A percentile compares a stretch with the other conserved stretches of the same genome.
These are phyloP conservation scores for Aspergillus bertholletiae DNA, from an alignment of 495 filamentous ascomycete genomes.

Conservation along the genomic window DNA sequence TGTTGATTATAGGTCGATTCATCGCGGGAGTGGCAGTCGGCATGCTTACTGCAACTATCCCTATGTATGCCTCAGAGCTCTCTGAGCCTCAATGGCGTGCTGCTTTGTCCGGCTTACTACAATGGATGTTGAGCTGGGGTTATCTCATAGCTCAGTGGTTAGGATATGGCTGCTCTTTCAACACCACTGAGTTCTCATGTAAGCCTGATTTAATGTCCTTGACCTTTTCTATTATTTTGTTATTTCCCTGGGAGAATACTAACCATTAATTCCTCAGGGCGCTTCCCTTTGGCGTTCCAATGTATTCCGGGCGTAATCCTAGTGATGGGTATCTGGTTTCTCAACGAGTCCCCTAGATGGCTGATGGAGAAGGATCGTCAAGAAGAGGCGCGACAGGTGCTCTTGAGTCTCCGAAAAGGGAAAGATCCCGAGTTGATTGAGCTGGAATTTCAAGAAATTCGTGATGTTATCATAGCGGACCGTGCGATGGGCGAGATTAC, in stretches of 20 bases:
- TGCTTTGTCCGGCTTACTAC: constrained; percentile 20
- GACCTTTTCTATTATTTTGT: not conserved
- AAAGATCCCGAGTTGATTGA: constrained; percentile 19
- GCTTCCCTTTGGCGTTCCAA: constrained; percentile 52
- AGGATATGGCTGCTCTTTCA: constrained; percentile 46
- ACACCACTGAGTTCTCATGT: constrained; percentile 42
- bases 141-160: constrained; percentile 45
- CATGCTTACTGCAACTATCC: constrained; percentile 42
- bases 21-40: constrained; percentile 46
- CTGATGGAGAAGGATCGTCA: constrained; percentile 62
- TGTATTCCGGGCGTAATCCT: constrained; percentile 44
- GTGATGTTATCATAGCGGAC: constrained; percentile 17
- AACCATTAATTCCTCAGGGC: constrained; percentile 17
- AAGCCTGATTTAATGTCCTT: not conserved
- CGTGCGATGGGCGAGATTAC: constrained; percentile 17
- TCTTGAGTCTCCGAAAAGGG: constrained; percentile 14
- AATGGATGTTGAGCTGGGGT: constrained; percentile 44
- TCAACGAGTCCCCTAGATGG: constrained; percentile 54
- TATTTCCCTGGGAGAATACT: not conserved
- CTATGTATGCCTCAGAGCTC: constrained; percentile 34
- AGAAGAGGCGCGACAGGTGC: constrained; percentile 49
- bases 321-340: constrained; percentile 50
- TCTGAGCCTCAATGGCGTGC: constrained; percentile 22
- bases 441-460: constrained; percentile 25
- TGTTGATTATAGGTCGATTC: constrained; percentile 47